A percentile compares a stretch with the other conserved stretches of the same genome.
phyloP scores from a whole-genome alignment of 768 basidiomycete species.

The Lactifluus pinguis region DNA sequence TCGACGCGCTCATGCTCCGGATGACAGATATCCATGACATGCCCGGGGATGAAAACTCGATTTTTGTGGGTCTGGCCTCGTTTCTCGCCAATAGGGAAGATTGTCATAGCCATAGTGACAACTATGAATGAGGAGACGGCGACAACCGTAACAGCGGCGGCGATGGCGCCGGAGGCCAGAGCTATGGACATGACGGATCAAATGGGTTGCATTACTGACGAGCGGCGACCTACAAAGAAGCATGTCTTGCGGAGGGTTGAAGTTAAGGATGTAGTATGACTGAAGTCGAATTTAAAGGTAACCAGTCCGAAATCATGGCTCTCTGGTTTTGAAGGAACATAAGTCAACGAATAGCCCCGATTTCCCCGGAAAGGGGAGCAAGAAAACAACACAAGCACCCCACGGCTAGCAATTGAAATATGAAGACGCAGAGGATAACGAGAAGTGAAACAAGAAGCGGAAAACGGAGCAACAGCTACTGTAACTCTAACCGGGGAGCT shows the following conservation, averaged over 20 bases:
- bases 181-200: neutral
- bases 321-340: neutral
- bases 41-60: neutral
- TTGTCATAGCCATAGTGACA: neutral
- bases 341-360: neutral
- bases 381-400: neutral
- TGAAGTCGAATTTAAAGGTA: conserved; percentile 2
- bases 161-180: neutral
- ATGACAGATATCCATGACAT: neutral
- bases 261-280: neutral
- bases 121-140: neutral
- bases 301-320: neutral
- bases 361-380: neutral
- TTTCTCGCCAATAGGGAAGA: neutral
- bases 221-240: neutral
- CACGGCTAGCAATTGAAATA: neutral
- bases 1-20: neutral
- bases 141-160: neutral
- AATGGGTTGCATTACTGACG: neutral
- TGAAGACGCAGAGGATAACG: neutral
- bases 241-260: neutral
- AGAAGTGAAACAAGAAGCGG: neutral
- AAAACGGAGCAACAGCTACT: neutral
- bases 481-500: neutral
- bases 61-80: neutral